These are phyloP conservation scores for Ilex asprella DNA, from an alignment of 257 asterid species.

Conservation along the genomic window DNA sequence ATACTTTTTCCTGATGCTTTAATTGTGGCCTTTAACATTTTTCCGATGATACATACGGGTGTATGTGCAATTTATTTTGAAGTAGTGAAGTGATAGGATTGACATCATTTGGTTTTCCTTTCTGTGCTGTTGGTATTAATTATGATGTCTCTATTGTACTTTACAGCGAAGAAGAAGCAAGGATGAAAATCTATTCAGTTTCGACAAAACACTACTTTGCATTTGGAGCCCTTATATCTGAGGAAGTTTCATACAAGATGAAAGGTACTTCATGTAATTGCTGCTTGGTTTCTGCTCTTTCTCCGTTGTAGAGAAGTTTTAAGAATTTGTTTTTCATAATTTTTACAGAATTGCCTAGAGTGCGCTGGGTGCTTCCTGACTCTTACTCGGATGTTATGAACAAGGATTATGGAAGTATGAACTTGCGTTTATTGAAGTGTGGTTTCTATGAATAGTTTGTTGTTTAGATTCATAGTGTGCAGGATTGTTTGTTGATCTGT, in stretches of 20 bases:
- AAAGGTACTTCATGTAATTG: slow-evolving; percentile 35
- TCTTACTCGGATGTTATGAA: slow-evolving; percentile 86
- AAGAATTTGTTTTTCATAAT: slow-evolving; percentile 1
- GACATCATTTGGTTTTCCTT: neutral
- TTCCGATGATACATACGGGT: neutral
- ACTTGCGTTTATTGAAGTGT: neutral
- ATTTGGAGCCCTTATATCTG: slow-evolving; percentile 93
- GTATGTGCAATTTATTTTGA: neutral
- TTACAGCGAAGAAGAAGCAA: slow-evolving; percentile 83
- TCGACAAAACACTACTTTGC: slow-evolving; percentile 86
- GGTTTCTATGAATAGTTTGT: too few relatives aligned
- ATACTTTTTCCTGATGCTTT: neutral
- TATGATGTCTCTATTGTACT: neutral
- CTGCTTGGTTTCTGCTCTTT: too few relatives aligned
- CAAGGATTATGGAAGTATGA: slow-evolving; percentile 89
- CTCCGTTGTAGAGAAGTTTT: too few relatives aligned
- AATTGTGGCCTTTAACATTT: neutral
- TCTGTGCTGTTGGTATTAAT: neutral
- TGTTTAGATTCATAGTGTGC: too few relatives aligned
- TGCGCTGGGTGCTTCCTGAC: slow-evolving; percentile 98
- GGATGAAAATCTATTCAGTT: slow-evolving; percentile 86
- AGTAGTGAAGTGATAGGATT: too few relatives aligned
- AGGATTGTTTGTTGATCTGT: neutral
- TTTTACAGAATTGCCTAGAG: slow-evolving; percentile 59
- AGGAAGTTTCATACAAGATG: slow-evolving; percentile 74